Base-by-base conservation (phyloP, 805 yeast species). In the Danielia reshetovae region DNA sequence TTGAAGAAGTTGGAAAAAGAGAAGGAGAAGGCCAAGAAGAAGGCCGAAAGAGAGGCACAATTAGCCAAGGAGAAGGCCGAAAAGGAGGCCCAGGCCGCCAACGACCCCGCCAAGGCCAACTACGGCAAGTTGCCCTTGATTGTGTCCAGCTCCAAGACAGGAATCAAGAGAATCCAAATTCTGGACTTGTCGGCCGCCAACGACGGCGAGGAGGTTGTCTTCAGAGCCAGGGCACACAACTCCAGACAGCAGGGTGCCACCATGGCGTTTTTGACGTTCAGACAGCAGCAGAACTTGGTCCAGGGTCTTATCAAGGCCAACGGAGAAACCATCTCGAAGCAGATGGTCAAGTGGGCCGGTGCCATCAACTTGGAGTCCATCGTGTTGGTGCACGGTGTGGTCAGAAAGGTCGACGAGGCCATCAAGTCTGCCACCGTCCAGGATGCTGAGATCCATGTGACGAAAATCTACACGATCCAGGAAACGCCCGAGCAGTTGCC, bases 241-340 rank as follows among this genome's bases (percentile, higher is more conserved):
- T 76, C 90, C 10, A 85, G 99, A 70, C 84, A 87, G 57, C 97
- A 90, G 63, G 95, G 96, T 62, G 95, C 95, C 54, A 88, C 94
- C 46, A 80, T 93, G 83, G 76, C 85, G 35, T 93, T 93, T 62
- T 65, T 90, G 52, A 79, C 95, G 17, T 79, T 93, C 52, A 84
- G 99, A 70, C 98, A 93, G 70, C 96, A 87, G 67, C 97, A 90
- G 72, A 95, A 84, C 39, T 72, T 93, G 43, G 70, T 89, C 45
- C 86, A 81, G 57, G 82, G 84, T 42, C 79, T 83, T 53, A 77
- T 77, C 52, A 79, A 79, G 43, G 66, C 81, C 29, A 60, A 57
- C 45, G 49, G 46, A 19, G 45, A 45, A 14, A 54, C 62, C 27
- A 73, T 93, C 30, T 85, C 96, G 34, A 93, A 93, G 67, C 96